Conservation (phyloP, 2,329 filamentous ascomycete species). For the Microsporum ferrugineum region DNA sequence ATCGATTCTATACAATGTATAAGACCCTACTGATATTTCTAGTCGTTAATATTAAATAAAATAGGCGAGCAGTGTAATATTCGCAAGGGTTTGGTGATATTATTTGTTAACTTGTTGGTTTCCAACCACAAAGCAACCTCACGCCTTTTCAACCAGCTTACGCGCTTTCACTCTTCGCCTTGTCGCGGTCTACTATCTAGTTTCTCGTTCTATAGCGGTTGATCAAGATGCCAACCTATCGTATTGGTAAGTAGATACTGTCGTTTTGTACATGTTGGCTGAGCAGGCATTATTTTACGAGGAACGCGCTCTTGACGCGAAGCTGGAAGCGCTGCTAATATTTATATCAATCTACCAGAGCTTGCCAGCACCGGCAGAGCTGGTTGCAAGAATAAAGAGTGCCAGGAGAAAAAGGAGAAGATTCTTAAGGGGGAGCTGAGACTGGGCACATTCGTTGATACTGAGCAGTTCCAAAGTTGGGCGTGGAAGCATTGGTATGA, state of each 20-base stretch:
- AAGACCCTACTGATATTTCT: too few relatives aligned
- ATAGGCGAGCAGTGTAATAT: neutral
- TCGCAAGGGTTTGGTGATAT: constrained; percentile 2
- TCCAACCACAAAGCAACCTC: neutral
- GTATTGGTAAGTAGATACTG: constrained; percentile 1
- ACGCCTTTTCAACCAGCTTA: neutral
- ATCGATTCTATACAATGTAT: too few relatives aligned
- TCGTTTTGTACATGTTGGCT: neutral
- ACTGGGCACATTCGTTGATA: constrained; percentile 60
- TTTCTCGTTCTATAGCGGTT: neutral
- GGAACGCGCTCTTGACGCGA: neutral
- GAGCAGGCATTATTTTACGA: neutral
- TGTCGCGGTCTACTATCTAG: neutral
- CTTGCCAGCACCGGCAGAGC: constrained; percentile 59
- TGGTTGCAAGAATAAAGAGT: constrained; percentile 59
- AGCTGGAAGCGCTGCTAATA: neutral
- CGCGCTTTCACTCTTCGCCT: neutral
- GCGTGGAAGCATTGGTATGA: constrained; percentile 75
- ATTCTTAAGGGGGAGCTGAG: constrained; percentile 70
- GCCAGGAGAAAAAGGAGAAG: constrained; percentile 59
- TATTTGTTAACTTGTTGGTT: neutral
- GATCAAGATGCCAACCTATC: constrained; percentile 6
- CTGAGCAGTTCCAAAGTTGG: constrained; percentile 52
- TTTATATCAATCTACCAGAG: constrained; percentile 41
- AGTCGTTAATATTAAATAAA: neutral